Base-by-base conservation (phyloP, 768 basidiomycete genomes). In the Trametes elegans region DNA sequence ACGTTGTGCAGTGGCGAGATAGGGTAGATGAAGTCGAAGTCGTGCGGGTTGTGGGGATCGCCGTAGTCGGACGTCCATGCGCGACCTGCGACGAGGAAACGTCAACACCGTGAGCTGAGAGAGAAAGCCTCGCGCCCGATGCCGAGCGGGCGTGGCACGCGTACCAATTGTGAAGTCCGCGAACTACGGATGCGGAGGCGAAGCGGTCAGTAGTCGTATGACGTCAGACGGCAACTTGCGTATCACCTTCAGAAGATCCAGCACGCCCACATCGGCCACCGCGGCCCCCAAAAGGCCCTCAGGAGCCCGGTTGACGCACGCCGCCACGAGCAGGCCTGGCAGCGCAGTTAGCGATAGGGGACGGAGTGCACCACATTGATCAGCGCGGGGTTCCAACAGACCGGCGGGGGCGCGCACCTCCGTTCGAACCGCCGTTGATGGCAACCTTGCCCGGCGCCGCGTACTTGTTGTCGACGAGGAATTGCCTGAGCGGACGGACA, bases 31-130 rank as follows among this genome's bases (percentile, higher is more conserved):
- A 88, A 92, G 72, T 93, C 91, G 63, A 93, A 93, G 60, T 90
- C 89, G 11, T 83, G 74, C 3, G 90, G 76, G 54, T 84, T 75
- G 62, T 88, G 82, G 3, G 90, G 85, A 64, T 88, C 73, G 16
- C 90, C 90, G 53, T 86, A 93, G 69, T 93, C 91, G 23, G 83
- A 79, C 2, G 78, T 82, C 91, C 91, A 93, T 5, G 86, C 84
- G 57, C 79, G 78, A 43, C 87, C 86, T 86, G 60, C 14, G 40
- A 8, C 55, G 44, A 53, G 49, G 53, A 39, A 60, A 50, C 55
- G 45, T 28, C 49, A 51, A 35, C 2, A 38, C 27, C 10, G 41
- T 40, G 10, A 19, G 18, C 13, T 3, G n/a, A n/a, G n/a, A n/a
- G n/a, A n/a, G n/a, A n/a, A n/a, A n/a, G n/a, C n/a, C n/a, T n/a